These are phyloP conservation scores for Fusarium annulatum DNA, from an alignment of 2,329 filamentous ascomycete species.

Conservation along the genomic window DNA sequence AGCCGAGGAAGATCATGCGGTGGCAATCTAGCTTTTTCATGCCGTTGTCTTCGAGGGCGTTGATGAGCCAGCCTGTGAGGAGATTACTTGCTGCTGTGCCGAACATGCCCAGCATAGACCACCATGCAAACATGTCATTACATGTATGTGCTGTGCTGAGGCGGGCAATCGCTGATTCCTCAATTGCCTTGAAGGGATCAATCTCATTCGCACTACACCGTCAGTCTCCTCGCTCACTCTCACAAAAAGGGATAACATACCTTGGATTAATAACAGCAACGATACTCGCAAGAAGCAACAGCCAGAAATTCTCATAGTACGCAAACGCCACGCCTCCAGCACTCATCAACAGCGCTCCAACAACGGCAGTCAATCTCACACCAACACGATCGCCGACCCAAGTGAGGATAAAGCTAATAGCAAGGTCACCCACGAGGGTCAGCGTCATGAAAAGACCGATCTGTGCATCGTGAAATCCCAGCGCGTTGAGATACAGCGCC, in stretches of 20 bases:
- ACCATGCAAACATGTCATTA: constrained; percentile 41
- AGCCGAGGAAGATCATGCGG: constrained; percentile 33
- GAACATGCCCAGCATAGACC: constrained; percentile 42
- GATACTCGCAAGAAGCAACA: constrained; percentile 31
- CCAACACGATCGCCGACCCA: constrained; percentile 36
- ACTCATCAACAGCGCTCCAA: constrained; percentile 35
- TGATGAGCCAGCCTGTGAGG: constrained; percentile 32
- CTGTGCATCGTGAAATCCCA: constrained; percentile 32
- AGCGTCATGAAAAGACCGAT: constrained; percentile 40
- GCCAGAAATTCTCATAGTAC: constrained; percentile 36
- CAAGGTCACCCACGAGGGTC: constrained; percentile 38
- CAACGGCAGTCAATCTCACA: constrained; percentile 17
- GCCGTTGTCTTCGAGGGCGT: constrained; percentile 19
- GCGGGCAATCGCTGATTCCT: constrained; percentile 37
- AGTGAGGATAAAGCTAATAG: constrained; percentile 39
- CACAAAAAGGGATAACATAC: neutral
- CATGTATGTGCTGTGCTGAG: constrained; percentile 35
- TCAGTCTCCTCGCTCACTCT: neutral
- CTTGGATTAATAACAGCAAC: constrained; percentile 37
- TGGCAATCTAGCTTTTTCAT: constrained; percentile 18
- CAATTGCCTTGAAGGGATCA: constrained; percentile 41
- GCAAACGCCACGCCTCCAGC: constrained; percentile 31
- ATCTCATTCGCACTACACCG: constrained; percentile 36
- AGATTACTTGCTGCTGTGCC: constrained; percentile 38
- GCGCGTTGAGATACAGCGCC: constrained; percentile 35